A percentile compares a stretch with the other conserved stretches of the same genome.
phyloP scores from a whole-genome alignment of 805 yeast species.

The Metschnikowia noctiluminum region DNA sequence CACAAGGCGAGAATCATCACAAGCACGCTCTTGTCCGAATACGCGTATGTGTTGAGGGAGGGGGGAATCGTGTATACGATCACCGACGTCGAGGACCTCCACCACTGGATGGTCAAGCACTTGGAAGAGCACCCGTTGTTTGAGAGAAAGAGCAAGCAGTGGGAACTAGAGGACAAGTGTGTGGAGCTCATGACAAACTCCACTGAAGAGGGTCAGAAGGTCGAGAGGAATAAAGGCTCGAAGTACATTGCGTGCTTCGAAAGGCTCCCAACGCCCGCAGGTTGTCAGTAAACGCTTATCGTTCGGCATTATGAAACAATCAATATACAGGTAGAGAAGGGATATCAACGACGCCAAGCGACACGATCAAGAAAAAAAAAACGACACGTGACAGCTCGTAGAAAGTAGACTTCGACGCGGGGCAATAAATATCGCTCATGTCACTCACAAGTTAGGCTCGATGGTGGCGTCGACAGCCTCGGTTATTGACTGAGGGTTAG shows the following conservation, averaged over 20 bases:
- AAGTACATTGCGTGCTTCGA: slow-evolving; percentile 87
- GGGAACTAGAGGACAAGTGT: slow-evolving; percentile 79
- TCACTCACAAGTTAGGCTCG: slow-evolving; percentile 10
- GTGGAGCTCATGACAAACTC: slow-evolving; percentile 83
- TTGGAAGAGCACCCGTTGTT: slow-evolving; percentile 88
- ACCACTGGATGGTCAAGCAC: slow-evolving; percentile 94
- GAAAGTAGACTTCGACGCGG: background rate
- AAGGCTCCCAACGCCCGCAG: slow-evolving; percentile 61
- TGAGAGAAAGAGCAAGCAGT: slow-evolving; percentile 70
- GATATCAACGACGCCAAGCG: background rate
- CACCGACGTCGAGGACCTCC: slow-evolving; percentile 92
- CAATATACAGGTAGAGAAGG: slow-evolving; percentile 1
- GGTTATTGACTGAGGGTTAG: slow-evolving; percentile 4
- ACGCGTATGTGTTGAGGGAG: slow-evolving; percentile 82
- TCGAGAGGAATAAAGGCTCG: slow-evolving; percentile 80
- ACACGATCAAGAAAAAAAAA: background rate
- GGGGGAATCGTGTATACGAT: slow-evolving; percentile 92
- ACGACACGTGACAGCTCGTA: background rate
- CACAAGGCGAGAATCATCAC: slow-evolving; percentile 97
- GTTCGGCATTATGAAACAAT: slow-evolving; percentile 5
- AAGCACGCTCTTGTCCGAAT: slow-evolving; percentile 81
- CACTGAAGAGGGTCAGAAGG: slow-evolving; percentile 99
- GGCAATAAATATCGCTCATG: background rate
- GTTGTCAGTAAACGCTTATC: slow-evolving; percentile 10
- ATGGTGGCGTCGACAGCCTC: slow-evolving; percentile 9